phyloP scores from a whole-genome alignment of 2,329 filamentous ascomycete species.

The Neofusicoccum cordaticola region DNA sequence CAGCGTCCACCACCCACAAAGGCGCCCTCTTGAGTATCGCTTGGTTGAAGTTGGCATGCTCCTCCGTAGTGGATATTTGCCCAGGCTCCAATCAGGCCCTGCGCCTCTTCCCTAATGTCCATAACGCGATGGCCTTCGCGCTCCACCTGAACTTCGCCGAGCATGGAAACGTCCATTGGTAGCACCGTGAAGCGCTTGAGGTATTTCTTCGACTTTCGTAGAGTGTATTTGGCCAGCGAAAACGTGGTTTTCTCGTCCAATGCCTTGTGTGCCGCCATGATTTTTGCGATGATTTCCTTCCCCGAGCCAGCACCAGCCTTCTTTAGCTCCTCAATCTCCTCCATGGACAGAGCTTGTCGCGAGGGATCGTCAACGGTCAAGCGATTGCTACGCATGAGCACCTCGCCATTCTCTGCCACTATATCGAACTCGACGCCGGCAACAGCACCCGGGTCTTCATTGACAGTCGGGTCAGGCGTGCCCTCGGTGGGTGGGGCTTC shows the following conservation, averaged over 20 bases:
- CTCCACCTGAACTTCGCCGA: conserved; percentile 77
- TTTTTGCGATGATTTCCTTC: conserved; percentile 86
- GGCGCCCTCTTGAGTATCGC: conserved; percentile 28
- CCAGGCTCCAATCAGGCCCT: conserved; percentile 82
- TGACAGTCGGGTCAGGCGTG: conserved; percentile 36
- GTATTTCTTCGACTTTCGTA: conserved; percentile 92
- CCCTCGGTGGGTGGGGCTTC: conserved; percentile 27
- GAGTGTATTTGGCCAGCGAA: conserved; percentile 91
- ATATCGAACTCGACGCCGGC: conserved; percentile 43
- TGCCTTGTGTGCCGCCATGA: conserved; percentile 83
- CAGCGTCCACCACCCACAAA: conserved; percentile 60
- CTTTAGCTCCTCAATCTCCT: conserved; percentile 70
- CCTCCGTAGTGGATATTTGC: conserved; percentile 79
- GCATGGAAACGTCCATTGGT: conserved; percentile 73
- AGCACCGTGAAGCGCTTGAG: conserved; percentile 81
- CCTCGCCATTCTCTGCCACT: conserved; percentile 46
- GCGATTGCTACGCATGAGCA: conserved; percentile 60
- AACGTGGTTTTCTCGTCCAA: conserved; percentile 94
- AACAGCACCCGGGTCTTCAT: conserved; percentile 36
- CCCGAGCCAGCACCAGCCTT: conserved; percentile 73
- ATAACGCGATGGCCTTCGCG: conserved; percentile 78
- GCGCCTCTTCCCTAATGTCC: conserved; percentile 80
- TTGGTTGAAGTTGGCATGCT: conserved; percentile 29
- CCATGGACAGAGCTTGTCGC: conserved; percentile 71
- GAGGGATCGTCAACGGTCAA: conserved; percentile 61